A percentile compares a stretch with the other conserved stretches of the same genome.
These are phyloP conservation scores for Pichia sporocuriosa DNA, from an alignment of 805 yeast genomes.

Conservation along the genomic window DNA sequence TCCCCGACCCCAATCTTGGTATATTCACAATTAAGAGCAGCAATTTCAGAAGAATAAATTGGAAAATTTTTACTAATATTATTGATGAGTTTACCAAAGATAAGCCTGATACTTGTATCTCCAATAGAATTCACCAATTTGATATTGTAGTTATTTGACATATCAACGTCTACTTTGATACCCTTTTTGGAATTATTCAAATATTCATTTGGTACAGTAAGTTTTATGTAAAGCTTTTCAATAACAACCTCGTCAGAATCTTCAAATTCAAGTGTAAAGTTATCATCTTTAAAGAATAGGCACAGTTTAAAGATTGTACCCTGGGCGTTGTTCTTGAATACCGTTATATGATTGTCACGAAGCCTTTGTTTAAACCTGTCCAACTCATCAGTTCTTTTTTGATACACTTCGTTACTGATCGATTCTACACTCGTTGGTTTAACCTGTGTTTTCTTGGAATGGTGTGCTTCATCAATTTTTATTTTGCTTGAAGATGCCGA, in stretches of 20 bases:
- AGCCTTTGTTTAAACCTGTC: conserved; percentile 25
- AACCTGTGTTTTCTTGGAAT: neutral
- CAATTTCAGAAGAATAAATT: conserved; percentile 17
- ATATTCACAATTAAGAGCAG: conserved; percentile 11
- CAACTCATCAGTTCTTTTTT: conserved; percentile 21
- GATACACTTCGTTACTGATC: conserved; percentile 10
- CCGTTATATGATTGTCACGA: conserved; percentile 14
- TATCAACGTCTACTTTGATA: conserved; percentile 27
- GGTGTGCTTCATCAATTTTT: conserved; percentile 4
- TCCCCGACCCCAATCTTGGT: neutral
- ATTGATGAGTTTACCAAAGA: conserved; percentile 27
- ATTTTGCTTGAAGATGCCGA: neutral
- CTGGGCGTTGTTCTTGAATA: conserved; percentile 26
- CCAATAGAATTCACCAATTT: conserved; percentile 24
- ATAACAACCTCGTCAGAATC: conserved; percentile 23
- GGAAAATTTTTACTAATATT: conserved; percentile 28
- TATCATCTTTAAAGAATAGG: conserved; percentile 22
- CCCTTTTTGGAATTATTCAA: conserved; percentile 22
- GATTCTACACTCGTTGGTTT: too few relatives aligned
- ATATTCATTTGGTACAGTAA: conserved; percentile 30
- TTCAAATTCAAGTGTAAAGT: conserved; percentile 28
- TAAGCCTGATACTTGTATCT: conserved; percentile 25
- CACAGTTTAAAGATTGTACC: conserved; percentile 26
- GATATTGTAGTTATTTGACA: conserved; percentile 25
- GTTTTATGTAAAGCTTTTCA: conserved; percentile 22